Conservation (phyloP, 106 monocot genomes). For the Dendrobium catenatum region DNA sequence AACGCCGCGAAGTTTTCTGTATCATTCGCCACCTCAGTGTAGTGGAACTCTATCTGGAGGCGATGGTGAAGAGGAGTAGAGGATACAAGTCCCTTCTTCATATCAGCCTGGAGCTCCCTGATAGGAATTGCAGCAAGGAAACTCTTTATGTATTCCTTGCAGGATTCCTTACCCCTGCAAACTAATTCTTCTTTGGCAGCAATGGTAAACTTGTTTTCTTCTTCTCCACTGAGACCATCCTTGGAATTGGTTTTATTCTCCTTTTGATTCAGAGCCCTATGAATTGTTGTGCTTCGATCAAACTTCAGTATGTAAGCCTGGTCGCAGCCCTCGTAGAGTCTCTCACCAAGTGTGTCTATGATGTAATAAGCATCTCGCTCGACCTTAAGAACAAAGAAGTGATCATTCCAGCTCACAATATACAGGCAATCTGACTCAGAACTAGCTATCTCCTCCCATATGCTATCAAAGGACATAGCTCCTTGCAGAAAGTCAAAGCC, state of each 20-base stretch:
- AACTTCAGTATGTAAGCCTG: constrained; percentile 92
- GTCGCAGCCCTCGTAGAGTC: constrained; percentile 80
- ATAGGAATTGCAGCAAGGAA: constrained; percentile 80
- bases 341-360: constrained; percentile 90
- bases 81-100: constrained; percentile 56
- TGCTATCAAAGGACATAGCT: constrained; percentile 86
- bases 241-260: background rate
- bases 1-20: background rate
- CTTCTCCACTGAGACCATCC: constrained; percentile 5
- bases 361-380: constrained; percentile 78
- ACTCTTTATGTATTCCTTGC: constrained; percentile 82
- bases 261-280: constrained; percentile 10
- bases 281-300: constrained; percentile 42
- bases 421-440: constrained; percentile 39
- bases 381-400: constrained; percentile 87
- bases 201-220: background rate
- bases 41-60: constrained; percentile 90
- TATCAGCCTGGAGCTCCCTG: constrained; percentile 64
- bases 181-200: constrained; percentile 15
- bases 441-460: constrained; percentile 75
- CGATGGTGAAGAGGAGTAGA: constrained; percentile 56
- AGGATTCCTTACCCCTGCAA: constrained; percentile 62
- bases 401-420: constrained; percentile 97
- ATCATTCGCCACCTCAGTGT: constrained; percentile 16
- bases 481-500: constrained; percentile 61